Conservation (phyloP, 352 stramenopile species). For the Blastocystis sp. region DNA sequence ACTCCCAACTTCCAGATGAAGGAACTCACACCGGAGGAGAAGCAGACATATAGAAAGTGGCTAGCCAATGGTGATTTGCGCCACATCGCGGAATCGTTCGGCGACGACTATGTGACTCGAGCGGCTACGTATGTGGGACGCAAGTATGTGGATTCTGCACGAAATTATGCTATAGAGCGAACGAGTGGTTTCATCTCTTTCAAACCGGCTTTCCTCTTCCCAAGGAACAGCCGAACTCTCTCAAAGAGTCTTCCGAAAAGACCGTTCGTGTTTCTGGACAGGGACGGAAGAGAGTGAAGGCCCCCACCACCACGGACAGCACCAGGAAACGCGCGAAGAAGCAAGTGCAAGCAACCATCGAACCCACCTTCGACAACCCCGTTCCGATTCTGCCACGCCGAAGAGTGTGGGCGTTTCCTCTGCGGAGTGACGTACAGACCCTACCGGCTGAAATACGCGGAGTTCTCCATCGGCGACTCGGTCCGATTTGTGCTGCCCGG, state of each 20-base stretch:
- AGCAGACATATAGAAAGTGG: slow-evolving; percentile 23
- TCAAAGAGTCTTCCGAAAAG: not conserved
- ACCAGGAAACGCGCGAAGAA: not conserved
- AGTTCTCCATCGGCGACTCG: not conserved
- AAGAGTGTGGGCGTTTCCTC: not conserved
- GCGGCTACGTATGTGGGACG: slow-evolving; percentile 3
- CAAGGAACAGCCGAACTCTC: not conserved
- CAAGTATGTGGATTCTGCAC: not conserved
- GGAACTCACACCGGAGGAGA: slow-evolving; percentile 6
- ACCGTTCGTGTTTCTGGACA: not conserved
- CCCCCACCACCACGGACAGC: not conserved
- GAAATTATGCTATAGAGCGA: slow-evolving; percentile 1
- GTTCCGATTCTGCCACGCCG: slow-evolving; percentile 25
- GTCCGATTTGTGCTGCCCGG: slow-evolving; percentile 1
- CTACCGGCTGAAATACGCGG: not conserved
- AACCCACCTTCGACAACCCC: slow-evolving; percentile 5
- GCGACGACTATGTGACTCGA: not conserved
- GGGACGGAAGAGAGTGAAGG: not conserved
- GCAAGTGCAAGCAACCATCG: not conserved
- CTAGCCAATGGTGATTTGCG: slow-evolving; percentile 23
- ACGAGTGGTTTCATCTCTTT: slow-evolving; percentile 1
- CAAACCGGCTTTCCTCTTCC: slow-evolving; percentile 2
- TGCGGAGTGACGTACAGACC: not conserved
- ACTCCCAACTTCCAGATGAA: not conserved
- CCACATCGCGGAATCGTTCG: slow-evolving; percentile 2